These are phyloP conservation scores for Tillandsia leiboldiana DNA, from an alignment of 176 grass and related monocot species.

Conservation along the genomic window DNA sequence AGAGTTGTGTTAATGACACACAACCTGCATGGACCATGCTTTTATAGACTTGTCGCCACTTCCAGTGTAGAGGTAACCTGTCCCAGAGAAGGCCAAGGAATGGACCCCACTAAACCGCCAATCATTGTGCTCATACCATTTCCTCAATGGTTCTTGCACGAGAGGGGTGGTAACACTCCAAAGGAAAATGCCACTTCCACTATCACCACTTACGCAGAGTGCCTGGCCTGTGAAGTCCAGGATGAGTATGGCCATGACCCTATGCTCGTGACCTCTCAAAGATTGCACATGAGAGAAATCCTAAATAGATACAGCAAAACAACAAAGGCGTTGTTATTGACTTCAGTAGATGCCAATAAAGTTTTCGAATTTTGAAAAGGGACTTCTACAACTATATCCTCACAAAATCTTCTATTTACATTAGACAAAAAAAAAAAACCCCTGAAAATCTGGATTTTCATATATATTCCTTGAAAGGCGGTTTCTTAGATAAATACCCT, in stretches of 20 bases:
- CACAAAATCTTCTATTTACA: too few relatives aligned
- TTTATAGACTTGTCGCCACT: slow-evolving; percentile 89
- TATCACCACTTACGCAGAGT: slow-evolving; percentile 79
- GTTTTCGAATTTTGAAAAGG: too few relatives aligned
- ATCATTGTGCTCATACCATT: slow-evolving; percentile 90
- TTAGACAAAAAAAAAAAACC: too few relatives aligned
- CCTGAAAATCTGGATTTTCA: too few relatives aligned
- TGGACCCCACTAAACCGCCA: slow-evolving; percentile 83
- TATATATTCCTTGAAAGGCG: too few relatives aligned
- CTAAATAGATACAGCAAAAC: slow-evolving; percentile 31
- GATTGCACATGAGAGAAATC: slow-evolving; percentile 73
- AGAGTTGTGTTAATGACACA: neutral
- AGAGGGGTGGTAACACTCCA: slow-evolving; percentile 41
- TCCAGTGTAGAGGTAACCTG: slow-evolving; percentile 68
- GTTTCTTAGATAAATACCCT: too few relatives aligned
- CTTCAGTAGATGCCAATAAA: neutral
- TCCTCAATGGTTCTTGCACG: slow-evolving; percentile 43
- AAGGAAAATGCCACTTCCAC: slow-evolving; percentile 72
- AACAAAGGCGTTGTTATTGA: neutral
- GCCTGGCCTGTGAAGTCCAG: slow-evolving; percentile 32
- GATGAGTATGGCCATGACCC: slow-evolving; percentile 59
- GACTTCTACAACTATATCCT: too few relatives aligned
- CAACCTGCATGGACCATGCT: slow-evolving; percentile 89
- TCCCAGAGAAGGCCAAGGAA: slow-evolving; percentile 66
- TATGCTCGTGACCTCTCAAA: slow-evolving; percentile 78